Evolutionary conservation across 139 green algal genomes (phyloP), one percentile per base, ranked within the genome.

Genomic region (Chlamydomonas applanata): DNA sequence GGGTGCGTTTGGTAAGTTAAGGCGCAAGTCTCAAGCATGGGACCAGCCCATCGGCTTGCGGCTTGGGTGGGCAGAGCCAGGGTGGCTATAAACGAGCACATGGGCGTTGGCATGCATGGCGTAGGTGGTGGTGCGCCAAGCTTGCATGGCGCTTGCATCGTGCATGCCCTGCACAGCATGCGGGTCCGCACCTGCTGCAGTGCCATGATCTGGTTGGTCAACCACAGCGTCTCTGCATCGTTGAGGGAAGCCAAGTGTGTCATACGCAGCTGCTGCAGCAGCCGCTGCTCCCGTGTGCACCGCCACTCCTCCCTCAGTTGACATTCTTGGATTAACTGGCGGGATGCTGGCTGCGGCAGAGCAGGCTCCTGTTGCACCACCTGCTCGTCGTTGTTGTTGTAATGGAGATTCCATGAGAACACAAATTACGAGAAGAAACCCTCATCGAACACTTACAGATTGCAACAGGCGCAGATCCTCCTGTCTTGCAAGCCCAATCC

Each of bases 301-400:
- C 59, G 59, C 59, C 59, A 66, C 25, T 66, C 59, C 59, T 66
- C 59, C 35, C 59, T 66, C n/a, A 66, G n/a, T 25, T 66, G 59
- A 30, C 59, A 66, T 30, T 66, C 59, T 3, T 30, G 59, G 9
- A 66, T 9, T 7, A 66, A 25, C 59, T 66, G 59, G 3, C 30
- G n/a, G 59, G 59, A 66, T 22, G 59, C 22, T 34, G 59, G 3
- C 30, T 29, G n/a, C 25, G n/a, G n/a, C 24, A 30, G 59, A 7
- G 59, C n/a, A 40, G 59, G 59, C 25, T 34, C 24, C 30, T 66
- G 59, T 9, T 29, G 29, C 9, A 66, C 59, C n/a, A 66, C 59
- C 59, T 66, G 59, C 17, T 22, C n/a, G 59, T 29, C 22, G 59
- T 35, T 11, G 4, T 33, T 14, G 29, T 20, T 4, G 54, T 62